Evolutionary conservation across 345 rosid species (phyloP).

Genomic region (sweet orange (Citrus sinensis)): DNA sequence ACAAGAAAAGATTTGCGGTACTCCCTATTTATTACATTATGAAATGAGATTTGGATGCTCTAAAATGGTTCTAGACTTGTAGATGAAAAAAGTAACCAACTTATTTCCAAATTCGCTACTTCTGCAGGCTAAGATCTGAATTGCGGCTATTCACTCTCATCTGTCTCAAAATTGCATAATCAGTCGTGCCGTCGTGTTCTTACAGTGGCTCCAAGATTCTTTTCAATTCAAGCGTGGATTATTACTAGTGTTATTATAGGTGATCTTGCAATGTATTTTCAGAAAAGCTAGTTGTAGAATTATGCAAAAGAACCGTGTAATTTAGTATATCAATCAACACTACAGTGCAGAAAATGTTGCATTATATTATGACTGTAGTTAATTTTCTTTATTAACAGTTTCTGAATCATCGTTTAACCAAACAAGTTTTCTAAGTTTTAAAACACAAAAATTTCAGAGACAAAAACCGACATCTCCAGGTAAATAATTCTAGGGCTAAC

Average conservation of each 20-base stretch:
- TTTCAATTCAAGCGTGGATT: neutral
- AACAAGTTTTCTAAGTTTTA: neutral
- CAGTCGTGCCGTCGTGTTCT: neutral
- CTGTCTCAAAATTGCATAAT: neutral
- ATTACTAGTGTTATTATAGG: neutral
- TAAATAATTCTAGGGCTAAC: too few relatives aligned
- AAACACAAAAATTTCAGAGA: neutral
- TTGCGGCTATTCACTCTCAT: neutral
- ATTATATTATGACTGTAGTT: too few relatives aligned
- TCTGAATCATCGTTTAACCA: too few relatives aligned
- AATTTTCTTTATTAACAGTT: too few relatives aligned
- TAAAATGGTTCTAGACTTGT: neutral
- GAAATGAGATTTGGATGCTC: neutral
- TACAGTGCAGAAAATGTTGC: neutral
- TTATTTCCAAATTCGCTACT: neutral
- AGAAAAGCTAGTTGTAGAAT: neutral
- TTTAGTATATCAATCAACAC: neutral
- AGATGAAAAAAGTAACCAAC: neutral
- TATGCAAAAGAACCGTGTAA: neutral
- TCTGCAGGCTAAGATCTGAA: slow-evolving; percentile 26
- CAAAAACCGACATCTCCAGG: neutral
- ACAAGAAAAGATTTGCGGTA: slow-evolving; percentile 52
- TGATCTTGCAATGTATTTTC: neutral
- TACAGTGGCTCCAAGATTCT: neutral
- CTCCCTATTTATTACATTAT: neutral